Evolutionary conservation across 352 stramenopile genomes (phyloP).

Genomic region (Chrysophaeum taylorii): DNA sequence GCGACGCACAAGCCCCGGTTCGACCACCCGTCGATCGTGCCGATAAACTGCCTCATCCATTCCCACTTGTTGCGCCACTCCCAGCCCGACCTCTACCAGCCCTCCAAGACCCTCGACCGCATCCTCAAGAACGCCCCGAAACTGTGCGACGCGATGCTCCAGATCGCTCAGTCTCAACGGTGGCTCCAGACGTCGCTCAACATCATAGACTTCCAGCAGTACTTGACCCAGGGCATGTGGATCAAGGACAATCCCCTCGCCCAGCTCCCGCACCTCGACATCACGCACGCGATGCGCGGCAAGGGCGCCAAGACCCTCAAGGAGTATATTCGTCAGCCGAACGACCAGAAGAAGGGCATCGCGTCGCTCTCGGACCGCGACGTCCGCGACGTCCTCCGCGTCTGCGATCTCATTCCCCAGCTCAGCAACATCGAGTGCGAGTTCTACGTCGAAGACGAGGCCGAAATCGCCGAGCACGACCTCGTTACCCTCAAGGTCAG

Average conservation of each 20-base stretch:
- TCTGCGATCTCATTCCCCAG: constrained; percentile 84
- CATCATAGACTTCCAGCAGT: constrained; percentile 94
- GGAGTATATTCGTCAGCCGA: constrained; percentile 78
- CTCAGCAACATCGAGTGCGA: constrained; percentile 81
- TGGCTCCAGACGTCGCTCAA: constrained; percentile 85
- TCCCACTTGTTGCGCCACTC: constrained; percentile 81
- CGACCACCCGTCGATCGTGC: constrained; percentile 58
- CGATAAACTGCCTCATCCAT: constrained; percentile 81
- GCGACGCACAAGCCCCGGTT: constrained; percentile 64
- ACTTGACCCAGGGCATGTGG: constrained; percentile 90
- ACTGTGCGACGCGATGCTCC: constrained; percentile 96
- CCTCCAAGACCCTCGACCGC: constrained; percentile 82
- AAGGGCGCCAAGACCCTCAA: constrained; percentile 76
- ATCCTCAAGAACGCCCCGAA: constrained; percentile 89
- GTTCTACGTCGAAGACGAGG: constrained; percentile 72
- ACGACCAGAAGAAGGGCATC: constrained; percentile 83
- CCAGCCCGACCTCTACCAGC: constrained; percentile 75
- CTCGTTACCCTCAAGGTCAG: constrained; percentile 93
- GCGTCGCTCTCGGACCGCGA: constrained; percentile 73
- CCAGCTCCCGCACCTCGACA: constrained; percentile 68
- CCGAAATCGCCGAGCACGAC: constrained; percentile 95
- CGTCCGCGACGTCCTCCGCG: constrained; percentile 78
- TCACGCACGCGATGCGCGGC: constrained; percentile 75
- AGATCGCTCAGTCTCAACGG: constrained; percentile 87
- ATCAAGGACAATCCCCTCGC: constrained; percentile 61